A percentile compares a stretch with the other conserved stretches of the same genome.
Conservation (phyloP, 345 rosid species). For the Lumnitzera racemosa region DNA sequence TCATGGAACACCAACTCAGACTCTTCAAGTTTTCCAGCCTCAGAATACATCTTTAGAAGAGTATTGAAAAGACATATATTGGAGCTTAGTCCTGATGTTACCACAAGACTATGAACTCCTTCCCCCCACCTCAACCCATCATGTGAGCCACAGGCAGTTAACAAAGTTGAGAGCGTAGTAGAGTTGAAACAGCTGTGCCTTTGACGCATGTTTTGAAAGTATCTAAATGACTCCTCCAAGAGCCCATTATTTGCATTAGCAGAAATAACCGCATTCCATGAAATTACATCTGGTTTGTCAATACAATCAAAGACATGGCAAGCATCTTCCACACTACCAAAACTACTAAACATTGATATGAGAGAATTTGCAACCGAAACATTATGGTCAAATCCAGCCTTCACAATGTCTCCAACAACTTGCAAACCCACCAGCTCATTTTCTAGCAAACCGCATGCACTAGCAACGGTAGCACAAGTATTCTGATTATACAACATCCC, state of each 20-base stretch:
- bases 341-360: constrained; percentile 62
- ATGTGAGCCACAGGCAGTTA: constrained; percentile 48
- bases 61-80: constrained; percentile 53
- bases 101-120: constrained; percentile 60
- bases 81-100: constrained; percentile 47
- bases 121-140: constrained; percentile 62
- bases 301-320: constrained; percentile 38
- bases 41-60: constrained; percentile 66
- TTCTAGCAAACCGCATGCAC: constrained; percentile 53
- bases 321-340: constrained; percentile 42
- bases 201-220: constrained; percentile 50
- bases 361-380: constrained; percentile 68
- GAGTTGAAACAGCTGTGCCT: constrained; percentile 43
- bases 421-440: constrained; percentile 48
- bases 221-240: constrained; percentile 32
- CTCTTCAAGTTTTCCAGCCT: constrained; percentile 48
- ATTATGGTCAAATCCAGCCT: constrained; percentile 45
- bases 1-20: constrained; percentile 57
- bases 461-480: constrained; percentile 52
- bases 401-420: constrained; percentile 50
- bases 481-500: constrained; percentile 54
- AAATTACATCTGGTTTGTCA: constrained; percentile 56
- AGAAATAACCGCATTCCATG: constrained; percentile 76
- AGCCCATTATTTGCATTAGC: constrained; percentile 50
- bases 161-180: constrained; percentile 60